Base-by-base conservation (phyloP, 2,329 filamentous ascomycete species). In the Parafenestella ontariensis region DNA sequence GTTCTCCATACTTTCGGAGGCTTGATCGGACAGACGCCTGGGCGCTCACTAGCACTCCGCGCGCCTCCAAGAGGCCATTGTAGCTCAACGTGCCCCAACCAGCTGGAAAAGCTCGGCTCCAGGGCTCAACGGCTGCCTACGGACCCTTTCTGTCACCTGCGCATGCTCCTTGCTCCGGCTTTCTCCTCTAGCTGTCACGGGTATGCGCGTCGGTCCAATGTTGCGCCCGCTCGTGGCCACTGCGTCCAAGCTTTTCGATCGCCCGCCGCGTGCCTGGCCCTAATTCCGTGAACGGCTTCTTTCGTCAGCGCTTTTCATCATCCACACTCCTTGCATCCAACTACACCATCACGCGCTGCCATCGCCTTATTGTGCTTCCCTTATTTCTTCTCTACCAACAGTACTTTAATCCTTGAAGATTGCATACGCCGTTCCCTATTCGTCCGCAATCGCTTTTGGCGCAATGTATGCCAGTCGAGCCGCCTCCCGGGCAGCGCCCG, bases 381-480 rank as follows among this genome's bases (percentile, higher is more conserved):
- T 52, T 52, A 20, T 52, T 53, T 52, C 33, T 43, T 52, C 42
- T 53, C 43, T 26, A 13, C 40, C 49, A 23, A 39, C 13, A n/a
- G 21, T 46, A 43, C 44, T 54, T 33, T 50, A 55, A 56, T 60
- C 44, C 31, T 34, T 40, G 41, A 29, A 41, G 29, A 18, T 49
- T 49, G 48, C 36, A 13, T 26, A 51, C 52, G 50, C 58, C 57
- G 47, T 49, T 65, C 58, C 46, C 53, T 67, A 61, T 45, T 36
- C 40, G 44, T 59, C 41, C 49, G 37, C 52, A 29, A 44, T 46
- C 55, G 36, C 54, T 28, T 62, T 66, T 62, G 69, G 67, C 67
- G 69, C 70, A 69, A 82, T 82, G 79, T 78, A 79, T 61, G 72
- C 76, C 62, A 77, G 75, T 63, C 76, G 77, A 65, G 71, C 75